A percentile compares a stretch with the other conserved stretches of the same genome.
Conservation (phyloP, 192 early-diverging fungal genomes). For the Oehlia diaphana region DNA sequence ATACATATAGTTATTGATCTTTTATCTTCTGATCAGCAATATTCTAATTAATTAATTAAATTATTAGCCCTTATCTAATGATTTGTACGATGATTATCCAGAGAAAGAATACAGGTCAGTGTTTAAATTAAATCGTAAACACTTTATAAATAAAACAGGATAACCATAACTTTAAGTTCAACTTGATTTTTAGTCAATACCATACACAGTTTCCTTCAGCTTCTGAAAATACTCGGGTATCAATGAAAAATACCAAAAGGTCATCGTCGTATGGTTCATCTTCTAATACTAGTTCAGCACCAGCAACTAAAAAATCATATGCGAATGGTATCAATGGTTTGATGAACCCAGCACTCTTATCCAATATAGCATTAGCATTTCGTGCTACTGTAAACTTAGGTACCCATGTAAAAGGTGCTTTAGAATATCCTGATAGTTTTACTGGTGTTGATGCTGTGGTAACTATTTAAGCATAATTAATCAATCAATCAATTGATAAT, state of each 20-base stretch:
- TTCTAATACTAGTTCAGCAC: background rate
- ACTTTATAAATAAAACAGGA: background rate
- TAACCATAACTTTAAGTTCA: background rate
- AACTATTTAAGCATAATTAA: background rate
- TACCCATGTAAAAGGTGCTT: constrained; percentile 20
- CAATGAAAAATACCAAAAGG: background rate
- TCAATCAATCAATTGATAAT: background rate
- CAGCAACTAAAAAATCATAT: background rate
- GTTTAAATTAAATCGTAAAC: background rate
- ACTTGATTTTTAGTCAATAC: background rate
- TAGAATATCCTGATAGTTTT: constrained; percentile 31
- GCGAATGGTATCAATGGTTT: background rate
- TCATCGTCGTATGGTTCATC: background rate
- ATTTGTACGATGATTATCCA: constrained; percentile 26
- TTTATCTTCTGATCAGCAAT: too few species aligned
- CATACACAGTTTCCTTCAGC: background rate
- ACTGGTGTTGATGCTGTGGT: constrained; percentile 28
- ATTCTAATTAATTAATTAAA: background rate
- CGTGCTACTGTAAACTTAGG: constrained; percentile 24
- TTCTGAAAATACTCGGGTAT: background rate
- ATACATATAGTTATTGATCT: background rate
- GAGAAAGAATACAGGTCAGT: background rate
- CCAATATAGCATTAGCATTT: constrained; percentile 29
- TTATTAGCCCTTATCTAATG: background rate
- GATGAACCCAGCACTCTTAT: constrained; percentile 16